Evolutionary conservation across 176 grass and related monocot genomes (phyloP), one percentile per base, ranked within the genome.

Genomic region (Juncus inflexus): DNA sequence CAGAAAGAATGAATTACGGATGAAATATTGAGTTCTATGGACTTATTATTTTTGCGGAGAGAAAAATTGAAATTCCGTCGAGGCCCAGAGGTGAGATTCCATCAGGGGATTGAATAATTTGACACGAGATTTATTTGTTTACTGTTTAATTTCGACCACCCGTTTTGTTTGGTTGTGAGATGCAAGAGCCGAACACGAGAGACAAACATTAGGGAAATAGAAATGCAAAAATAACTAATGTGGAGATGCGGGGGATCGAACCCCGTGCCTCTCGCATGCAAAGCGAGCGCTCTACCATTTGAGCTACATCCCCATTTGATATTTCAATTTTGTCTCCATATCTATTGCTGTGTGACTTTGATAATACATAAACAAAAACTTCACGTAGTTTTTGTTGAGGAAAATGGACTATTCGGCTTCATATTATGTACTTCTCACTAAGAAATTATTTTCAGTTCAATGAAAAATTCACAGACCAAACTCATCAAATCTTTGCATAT

Each of bases 271-370:
- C 70, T 84, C 76, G 82, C 72, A 84, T 84, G 82, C 82, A 65
- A 84, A 84, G 76, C 82, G 76, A 84, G 65, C 82, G 82, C 76
- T 84, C 82, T 84, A 80, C 82, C 82, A 79, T 80, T 76, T 76
- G 73, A 76, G 68, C 68, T 71, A 71, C 68, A 71, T 71, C 68
- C 68, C 68, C 68, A 15, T 13, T 67, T 36, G 37, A 5, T 40
- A 15, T 9, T 57, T 15, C 12, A 13, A 28, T 28, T 28, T 28
- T 28, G 19, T 28, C 19, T 28, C 19, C 19, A 1, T 28, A 28
- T 28, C 0, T 28, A 28, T 1, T 28, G 19, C 19, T 28, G 19
- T 28, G 19, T 28, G 19, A 28, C 19, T 28, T 28, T 28, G 19
- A 28, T 28, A n/a, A n/a, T n/a, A n/a, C n/a, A n/a, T n/a, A 28